Percentiles rank a stretch among this genome's conserved stretches.
Conservation (phyloP, 2,329 filamentous ascomycete genomes). For the Hymenoscyphus salicellus region DNA sequence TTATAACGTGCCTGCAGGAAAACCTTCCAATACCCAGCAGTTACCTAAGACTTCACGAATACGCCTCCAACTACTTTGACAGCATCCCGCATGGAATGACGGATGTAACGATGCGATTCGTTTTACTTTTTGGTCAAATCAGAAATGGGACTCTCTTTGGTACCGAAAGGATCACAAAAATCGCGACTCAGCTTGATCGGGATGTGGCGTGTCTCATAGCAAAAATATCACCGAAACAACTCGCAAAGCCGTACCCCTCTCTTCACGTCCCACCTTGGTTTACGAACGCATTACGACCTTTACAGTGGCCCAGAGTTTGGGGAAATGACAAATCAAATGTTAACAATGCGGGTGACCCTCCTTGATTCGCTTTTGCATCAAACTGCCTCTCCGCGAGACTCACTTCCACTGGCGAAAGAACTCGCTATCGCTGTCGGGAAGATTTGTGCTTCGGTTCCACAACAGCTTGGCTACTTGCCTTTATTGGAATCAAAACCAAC, state of each 20-base stretch:
- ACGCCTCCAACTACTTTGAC: conserved; percentile 38
- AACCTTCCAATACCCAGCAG: conserved; percentile 48
- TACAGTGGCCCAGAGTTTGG: conserved; percentile 16
- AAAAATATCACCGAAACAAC: background rate
- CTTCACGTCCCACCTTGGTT: conserved; percentile 8
- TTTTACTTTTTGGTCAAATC: background rate
- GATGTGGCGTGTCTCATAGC: conserved; percentile 3
- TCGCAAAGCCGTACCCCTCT: background rate
- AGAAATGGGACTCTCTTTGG: background rate
- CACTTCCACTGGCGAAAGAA: background rate
- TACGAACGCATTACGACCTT: conserved; percentile 17
- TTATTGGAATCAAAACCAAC: background rate
- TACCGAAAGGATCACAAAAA: background rate
- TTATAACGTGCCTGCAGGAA: conserved; percentile 50
- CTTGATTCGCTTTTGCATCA: conserved; percentile 8
- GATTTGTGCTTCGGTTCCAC: conserved; percentile 14
- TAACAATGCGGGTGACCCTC: conserved; percentile 15
- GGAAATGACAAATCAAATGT: conserved; percentile 15
- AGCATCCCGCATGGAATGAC: conserved; percentile 10
- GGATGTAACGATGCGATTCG: conserved; percentile 6
- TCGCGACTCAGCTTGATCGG: background rate
- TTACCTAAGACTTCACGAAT: conserved; percentile 42
- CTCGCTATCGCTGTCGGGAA: background rate
- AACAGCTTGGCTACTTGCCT: conserved; percentile 9
- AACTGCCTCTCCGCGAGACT: background rate